A percentile compares a stretch with the other conserved stretches of the same genome.
Evolutionary conservation across 306 rosid genomes (phyloP).

Genomic region (Malus asiatica): DNA sequence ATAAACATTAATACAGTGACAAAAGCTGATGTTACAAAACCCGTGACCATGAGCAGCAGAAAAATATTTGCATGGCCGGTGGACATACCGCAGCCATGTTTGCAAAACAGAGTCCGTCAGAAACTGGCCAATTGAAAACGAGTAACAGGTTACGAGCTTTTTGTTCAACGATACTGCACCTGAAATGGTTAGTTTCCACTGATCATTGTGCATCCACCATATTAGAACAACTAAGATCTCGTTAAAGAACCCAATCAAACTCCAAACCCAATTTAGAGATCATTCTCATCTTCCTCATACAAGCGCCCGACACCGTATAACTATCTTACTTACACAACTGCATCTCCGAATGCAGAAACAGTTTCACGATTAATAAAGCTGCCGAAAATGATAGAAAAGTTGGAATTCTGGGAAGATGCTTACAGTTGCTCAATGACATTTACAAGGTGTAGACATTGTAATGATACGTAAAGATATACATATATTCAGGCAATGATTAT

Average conservation of each 20-base stretch:
- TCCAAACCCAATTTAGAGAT: background rate
- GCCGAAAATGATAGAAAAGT: background rate
- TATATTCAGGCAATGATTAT: slow-evolving; percentile 8
- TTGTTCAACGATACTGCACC: too few relatives aligned
- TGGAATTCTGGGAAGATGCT: slow-evolving; percentile 1
- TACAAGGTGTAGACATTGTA: slow-evolving; percentile 10
- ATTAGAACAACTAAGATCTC: too few relatives aligned
- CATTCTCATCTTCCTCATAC: background rate
- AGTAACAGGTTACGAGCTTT: too few relatives aligned
- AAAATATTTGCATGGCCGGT: too few relatives aligned
- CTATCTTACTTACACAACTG: background rate
- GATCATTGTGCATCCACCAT: too few relatives aligned
- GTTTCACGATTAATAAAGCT: background rate
- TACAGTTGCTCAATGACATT: background rate
- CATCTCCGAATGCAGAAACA: background rate
- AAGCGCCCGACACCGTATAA: background rate
- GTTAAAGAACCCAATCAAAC: background rate
- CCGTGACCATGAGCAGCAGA: too few relatives aligned
- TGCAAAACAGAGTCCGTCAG: too few relatives aligned
- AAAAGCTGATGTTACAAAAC: too few relatives aligned
- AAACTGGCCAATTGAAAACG: too few relatives aligned
- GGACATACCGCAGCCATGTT: too few relatives aligned
- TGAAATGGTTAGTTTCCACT: too few relatives aligned
- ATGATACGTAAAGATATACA: slow-evolving; percentile 23
- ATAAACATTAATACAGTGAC: too few relatives aligned